Percentiles rank a stretch among this genome's conserved stretches.
Evolutionary conservation across 192 early-diverging fungal species (phyloP).

Genomic region (Podila horticola): DNA sequence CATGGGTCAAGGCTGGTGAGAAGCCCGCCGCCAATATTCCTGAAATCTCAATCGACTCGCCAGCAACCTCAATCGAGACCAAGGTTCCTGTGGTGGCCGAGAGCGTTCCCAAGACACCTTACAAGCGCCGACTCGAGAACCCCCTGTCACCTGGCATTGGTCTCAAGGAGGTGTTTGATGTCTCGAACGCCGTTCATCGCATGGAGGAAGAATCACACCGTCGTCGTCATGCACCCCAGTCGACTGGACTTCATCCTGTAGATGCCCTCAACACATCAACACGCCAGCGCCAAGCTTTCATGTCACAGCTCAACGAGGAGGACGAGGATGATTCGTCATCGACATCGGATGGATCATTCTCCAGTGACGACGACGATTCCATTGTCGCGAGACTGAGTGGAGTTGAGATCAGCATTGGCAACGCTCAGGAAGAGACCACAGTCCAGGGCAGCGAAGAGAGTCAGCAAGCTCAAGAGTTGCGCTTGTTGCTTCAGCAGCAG

Average conservation of each 20-base stretch:
- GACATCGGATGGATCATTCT: not conserved
- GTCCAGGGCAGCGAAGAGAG: constrained; percentile 9
- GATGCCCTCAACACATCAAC: constrained; percentile 38
- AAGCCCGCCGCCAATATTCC: constrained; percentile 12
- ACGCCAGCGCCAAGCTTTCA: constrained; percentile 46
- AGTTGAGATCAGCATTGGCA: constrained; percentile 16
- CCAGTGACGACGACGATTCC: constrained; percentile 31
- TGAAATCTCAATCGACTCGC: constrained; percentile 10
- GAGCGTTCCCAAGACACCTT: constrained; percentile 25
- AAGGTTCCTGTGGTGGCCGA: constrained; percentile 15
- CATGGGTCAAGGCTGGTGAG: constrained; percentile 71
- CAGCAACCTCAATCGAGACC: constrained; percentile 19
- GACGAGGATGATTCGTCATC: constrained; percentile 16
- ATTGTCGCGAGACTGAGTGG: constrained; percentile 11
- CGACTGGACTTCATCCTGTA: constrained; percentile 18
- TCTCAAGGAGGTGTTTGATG: constrained; percentile 80
- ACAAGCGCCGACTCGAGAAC: constrained; percentile 59
- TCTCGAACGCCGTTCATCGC: constrained; percentile 81
- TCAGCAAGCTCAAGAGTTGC: constrained; percentile 25
- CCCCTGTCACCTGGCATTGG: constrained; percentile 62
- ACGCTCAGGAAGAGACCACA: constrained; percentile 12
- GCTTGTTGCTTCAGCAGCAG: constrained; percentile 36
- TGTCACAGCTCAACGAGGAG: constrained; percentile 54
- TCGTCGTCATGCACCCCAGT: constrained; percentile 28
- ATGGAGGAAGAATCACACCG: constrained; percentile 71